Evolutionary conservation across 2,329 filamentous ascomycete species (phyloP).

Genomic region (Diaporthe citrichinensis): DNA sequence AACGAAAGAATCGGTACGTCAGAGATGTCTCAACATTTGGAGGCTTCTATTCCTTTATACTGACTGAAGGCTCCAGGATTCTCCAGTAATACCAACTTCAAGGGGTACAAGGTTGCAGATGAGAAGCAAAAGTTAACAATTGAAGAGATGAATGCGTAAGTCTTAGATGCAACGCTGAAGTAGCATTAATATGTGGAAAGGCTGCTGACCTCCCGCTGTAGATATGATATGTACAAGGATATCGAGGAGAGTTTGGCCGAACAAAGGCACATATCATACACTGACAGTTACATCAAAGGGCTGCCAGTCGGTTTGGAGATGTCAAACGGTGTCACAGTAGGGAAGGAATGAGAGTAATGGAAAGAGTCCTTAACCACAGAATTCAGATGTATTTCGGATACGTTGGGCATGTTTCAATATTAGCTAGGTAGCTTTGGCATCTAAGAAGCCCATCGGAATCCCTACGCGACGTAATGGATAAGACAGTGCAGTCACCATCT

Average conservation of each 20-base stretch:
- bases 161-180: slow-evolving; percentile 23
- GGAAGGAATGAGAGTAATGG: not conserved
- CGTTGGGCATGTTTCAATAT: no score
- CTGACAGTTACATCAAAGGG: slow-evolving; percentile 57
- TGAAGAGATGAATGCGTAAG: slow-evolving; percentile 77
- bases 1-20: slow-evolving; percentile 71
- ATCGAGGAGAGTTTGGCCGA: slow-evolving; percentile 63
- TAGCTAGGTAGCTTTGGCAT: no score
- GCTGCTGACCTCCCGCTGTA: slow-evolving; percentile 44
- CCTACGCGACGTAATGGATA: not conserved
- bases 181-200: not conserved
- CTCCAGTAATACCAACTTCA: slow-evolving; percentile 69
- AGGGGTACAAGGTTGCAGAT: slow-evolving; percentile 73
- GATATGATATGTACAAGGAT: slow-evolving; percentile 72
- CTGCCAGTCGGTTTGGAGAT: slow-evolving; percentile 63
- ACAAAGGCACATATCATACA: slow-evolving; percentile 51
- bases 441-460: not conserved
- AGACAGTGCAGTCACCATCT: not conserved
- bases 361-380: not conserved
- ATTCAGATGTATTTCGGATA: no score
- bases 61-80: slow-evolving; percentile 61
- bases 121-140: slow-evolving; percentile 74
- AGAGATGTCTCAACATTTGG: not conserved
- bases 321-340: slow-evolving; percentile 60
- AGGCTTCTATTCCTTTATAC: not conserved